Evolutionary conservation across 1,139 yeast genomes (phyloP).

Genomic region (Scheffersomyces titani): DNA sequence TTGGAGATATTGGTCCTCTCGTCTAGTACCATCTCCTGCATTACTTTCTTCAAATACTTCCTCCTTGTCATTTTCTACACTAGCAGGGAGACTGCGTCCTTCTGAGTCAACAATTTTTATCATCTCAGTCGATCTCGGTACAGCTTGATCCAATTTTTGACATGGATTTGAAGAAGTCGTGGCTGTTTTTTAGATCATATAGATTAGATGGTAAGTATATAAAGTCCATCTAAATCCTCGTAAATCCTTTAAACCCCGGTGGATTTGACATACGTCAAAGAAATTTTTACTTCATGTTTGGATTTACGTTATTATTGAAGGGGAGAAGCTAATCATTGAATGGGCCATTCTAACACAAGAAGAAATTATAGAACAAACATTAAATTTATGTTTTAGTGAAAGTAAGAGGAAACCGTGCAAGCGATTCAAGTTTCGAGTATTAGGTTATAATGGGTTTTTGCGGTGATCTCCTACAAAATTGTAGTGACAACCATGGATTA

Average conservation of each 20-base stretch:
- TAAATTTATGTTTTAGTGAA: too few species aligned
- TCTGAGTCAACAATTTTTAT: neutral
- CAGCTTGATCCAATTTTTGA: neutral
- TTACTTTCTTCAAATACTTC: slow-evolving; percentile 11
- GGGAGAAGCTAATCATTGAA: neutral
- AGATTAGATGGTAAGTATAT: neutral
- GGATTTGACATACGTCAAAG: neutral
- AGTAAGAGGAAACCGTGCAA: too few species aligned
- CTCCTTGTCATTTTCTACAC: neutral
- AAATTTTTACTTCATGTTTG: neutral
- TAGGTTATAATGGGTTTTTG: too few species aligned
- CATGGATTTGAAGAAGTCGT: neutral
- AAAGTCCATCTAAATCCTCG: neutral
- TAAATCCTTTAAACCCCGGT: neutral
- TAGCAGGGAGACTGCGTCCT: neutral
- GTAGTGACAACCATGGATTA: too few species aligned
- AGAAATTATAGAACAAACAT: too few species aligned
- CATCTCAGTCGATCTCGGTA: neutral
- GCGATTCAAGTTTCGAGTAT: too few species aligned
- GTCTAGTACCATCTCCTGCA: slow-evolving; percentile 17
- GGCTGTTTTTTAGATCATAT: neutral
- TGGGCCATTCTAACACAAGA: too few species aligned
- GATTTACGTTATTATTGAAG: too few species aligned
- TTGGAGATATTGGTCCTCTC: slow-evolving; percentile 13
- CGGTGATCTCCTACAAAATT: too few species aligned